Evolutionary conservation across 441 rosid genomes (phyloP), one percentile per base, ranked within the genome.

Genomic region (Erodium texanum): DNA sequence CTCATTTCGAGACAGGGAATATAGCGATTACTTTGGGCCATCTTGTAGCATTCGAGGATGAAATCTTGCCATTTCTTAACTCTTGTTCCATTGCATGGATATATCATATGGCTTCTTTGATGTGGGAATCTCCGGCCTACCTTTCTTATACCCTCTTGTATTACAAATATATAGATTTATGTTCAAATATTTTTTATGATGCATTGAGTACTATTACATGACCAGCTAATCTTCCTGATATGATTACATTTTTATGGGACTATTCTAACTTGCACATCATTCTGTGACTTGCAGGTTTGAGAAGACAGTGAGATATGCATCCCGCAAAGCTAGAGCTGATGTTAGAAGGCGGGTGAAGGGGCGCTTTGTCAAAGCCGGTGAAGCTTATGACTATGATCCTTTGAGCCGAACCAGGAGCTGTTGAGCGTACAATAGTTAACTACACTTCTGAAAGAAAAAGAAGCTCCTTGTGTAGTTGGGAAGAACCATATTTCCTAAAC

Each of bases 271-370:
- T 8, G 15, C 11, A 0, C 41, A 2, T 27, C 50, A 3, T 63
- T 71, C 11, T 19, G 12, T 14, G 12, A 45, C 48, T 61, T 58
- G 24, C 62, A 95, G 99, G 90, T 95, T 95, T 80, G 97, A 89
- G 72, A 95, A 92, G 86, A 85, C 52, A 75, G 98, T 95, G 74
- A 84, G 99, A 78, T 95, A 95, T 67, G 99, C 89, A 32, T 90
- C 98, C 32, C 97, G 99, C 66, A 95, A 95, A 85, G 99, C 97
- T 73, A 90, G 99, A 82, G 99, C 99, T 64, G 98, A 95, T 68
- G 98, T 90, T 61, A 85, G 99, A 81, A 92, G 79, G 81, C 95
- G 99, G 20, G 99, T 86, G 43, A 95, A 95, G 83, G 99, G 99
- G 7, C 76, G 99, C 16, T 95, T 95, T 75, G 93, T 95, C 65